A percentile compares a stretch with the other conserved stretches of the same genome.
Evolutionary conservation across 192 early-diverging fungal genomes (phyloP).

Genomic region (Rhizophagus clarus): DNA sequence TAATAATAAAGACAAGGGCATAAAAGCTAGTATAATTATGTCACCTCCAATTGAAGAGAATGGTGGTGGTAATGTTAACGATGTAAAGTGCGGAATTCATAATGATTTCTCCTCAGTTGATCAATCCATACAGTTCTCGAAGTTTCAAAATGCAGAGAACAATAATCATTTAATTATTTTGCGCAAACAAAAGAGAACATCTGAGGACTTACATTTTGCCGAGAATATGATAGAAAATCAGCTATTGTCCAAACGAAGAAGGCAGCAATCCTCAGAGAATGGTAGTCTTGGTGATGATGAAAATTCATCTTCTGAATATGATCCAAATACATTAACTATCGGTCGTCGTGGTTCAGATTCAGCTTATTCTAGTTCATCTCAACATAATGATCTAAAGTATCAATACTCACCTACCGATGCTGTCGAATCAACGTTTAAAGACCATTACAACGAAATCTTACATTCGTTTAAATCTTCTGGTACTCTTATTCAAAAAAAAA

Average conservation of each 20-base stretch:
- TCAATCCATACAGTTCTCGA: background rate
- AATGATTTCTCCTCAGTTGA: background rate
- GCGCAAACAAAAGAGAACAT: slow-evolving; percentile 5
- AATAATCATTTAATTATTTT: slow-evolving; percentile 12
- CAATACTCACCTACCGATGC: background rate
- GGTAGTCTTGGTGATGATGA: slow-evolving; percentile 21
- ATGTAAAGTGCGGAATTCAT: background rate
- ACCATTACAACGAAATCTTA: background rate
- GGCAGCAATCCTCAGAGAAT: background rate
- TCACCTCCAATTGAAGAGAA: background rate
- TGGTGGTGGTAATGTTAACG: background rate
- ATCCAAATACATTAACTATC: background rate
- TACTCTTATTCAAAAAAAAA: background rate
- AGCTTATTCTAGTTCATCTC: slow-evolving; percentile 13
- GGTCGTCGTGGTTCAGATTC: slow-evolving; percentile 13
- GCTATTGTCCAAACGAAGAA: slow-evolving; percentile 11
- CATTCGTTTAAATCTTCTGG: background rate
- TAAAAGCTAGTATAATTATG: background rate
- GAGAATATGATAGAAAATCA: slow-evolving; percentile 4
- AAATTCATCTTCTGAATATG: slow-evolving; percentile 11
- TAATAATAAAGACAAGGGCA: background rate
- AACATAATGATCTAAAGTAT: slow-evolving; percentile 3
- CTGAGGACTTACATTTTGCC: background rate
- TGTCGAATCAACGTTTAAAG: background rate
- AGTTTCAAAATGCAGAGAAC: background rate